Evolutionary conservation across 225 moss, liverwort and hornwort genomes (phyloP).

Genomic region (Anthoceros angustus): DNA sequence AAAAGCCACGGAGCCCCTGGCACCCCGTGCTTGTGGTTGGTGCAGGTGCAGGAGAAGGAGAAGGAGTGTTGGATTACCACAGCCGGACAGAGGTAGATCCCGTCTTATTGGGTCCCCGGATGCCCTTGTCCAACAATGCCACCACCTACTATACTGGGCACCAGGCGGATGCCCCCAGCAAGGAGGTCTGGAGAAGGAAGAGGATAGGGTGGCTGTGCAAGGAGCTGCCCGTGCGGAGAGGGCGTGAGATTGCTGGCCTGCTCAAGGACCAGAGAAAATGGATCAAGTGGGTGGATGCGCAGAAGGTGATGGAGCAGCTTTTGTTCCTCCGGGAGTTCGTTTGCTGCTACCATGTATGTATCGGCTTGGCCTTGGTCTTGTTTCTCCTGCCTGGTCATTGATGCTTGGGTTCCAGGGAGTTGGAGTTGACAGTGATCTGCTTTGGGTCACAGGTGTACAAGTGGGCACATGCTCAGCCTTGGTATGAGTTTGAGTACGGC

Average conservation of each 20-base stretch:
- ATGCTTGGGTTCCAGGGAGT: no score
- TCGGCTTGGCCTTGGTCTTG: neutral
- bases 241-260: conserved; percentile 63
- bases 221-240: conserved; percentile 54
- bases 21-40: neutral
- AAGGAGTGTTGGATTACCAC: neutral
- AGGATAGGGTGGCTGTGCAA: conserved; percentile 78
- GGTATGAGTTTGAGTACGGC: conserved; percentile 62
- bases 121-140: neutral
- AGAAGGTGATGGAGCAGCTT: conserved; percentile 56
- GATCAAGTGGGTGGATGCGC: conserved; percentile 52
- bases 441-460: conserved; percentile 52
- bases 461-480: conserved; percentile 91
- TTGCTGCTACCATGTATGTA: conserved; percentile 74
- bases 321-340: conserved; percentile 42
- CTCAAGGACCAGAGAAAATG: conserved; percentile 75
- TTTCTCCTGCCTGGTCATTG: neutral
- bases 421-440: neutral
- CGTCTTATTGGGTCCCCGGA: neutral
- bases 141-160: neutral
- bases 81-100: neutral
- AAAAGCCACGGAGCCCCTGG: neutral
- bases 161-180: neutral
- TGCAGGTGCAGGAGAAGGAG: neutral
- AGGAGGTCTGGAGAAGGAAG: conserved; percentile 58